Percentiles rank a stretch among this genome's conserved stretches.
Conservation (phyloP, 768 basidiomycete genomes). For the Termitomyces sp. region DNA sequence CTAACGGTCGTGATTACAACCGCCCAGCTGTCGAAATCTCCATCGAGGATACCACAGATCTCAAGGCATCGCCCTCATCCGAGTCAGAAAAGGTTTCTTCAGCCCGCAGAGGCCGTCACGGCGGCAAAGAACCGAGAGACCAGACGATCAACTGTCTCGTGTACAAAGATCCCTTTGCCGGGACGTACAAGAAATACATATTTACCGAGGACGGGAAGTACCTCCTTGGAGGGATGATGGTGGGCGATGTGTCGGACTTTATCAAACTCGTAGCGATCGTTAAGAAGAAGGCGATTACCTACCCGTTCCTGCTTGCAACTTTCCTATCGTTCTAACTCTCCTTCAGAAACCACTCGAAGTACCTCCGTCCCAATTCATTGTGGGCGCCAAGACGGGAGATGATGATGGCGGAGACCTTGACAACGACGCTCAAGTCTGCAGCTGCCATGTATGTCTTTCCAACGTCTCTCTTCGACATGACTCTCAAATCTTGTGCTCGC, state of each 20-base stretch:
- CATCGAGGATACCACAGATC: background rate
- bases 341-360: constrained; percentile 57
- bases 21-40: background rate
- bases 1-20: background rate
- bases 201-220: constrained; percentile 68
- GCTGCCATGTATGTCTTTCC: constrained; percentile 37
- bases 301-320: too few species aligned
- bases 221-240: constrained; percentile 74
- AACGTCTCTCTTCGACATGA: too few species aligned
- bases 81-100: background rate
- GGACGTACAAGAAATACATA: constrained; percentile 72
- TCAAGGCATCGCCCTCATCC: background rate
- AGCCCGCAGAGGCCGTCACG: constrained; percentile 8
- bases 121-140: constrained; percentile 8
- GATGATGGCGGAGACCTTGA: constrained; percentile 63
- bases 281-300: constrained; percentile 50
- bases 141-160: constrained; percentile 50
- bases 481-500: background rate
- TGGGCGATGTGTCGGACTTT: constrained; percentile 67
- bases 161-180: constrained; percentile 69
- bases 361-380: constrained; percentile 61
- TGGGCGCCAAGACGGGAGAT: constrained; percentile 47
- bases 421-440: constrained; percentile 68
- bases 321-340: background rate
- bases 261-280: constrained; percentile 65